Evolutionary conservation across 306 rosid genomes (phyloP).

Genomic region (Vachellia collinsii): DNA sequence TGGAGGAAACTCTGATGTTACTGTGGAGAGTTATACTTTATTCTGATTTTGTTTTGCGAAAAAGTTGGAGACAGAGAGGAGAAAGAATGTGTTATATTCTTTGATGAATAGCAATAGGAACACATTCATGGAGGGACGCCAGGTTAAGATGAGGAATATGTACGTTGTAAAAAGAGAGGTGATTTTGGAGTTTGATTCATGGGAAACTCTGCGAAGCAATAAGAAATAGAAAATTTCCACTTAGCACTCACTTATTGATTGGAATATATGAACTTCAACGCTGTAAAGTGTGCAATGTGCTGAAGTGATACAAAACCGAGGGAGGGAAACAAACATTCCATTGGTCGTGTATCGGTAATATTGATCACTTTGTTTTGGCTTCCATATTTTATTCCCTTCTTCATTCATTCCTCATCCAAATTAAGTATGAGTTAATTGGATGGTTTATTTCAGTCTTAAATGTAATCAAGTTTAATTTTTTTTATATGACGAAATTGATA

Average conservation of each 20-base stretch:
- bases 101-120: neutral
- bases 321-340: conserved; percentile 10
- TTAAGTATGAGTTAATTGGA: too few species aligned
- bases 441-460: too few species aligned
- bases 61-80: neutral
- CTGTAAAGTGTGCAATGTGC: neutral
- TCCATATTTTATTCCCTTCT: neutral
- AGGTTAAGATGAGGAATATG: conserved; percentile 27
- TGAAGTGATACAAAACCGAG: neutral
- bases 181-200: neutral
- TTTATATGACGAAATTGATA: too few species aligned
- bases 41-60: neutral
- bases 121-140: neutral
- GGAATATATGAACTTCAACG: neutral
- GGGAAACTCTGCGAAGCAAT: neutral
- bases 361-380: neutral
- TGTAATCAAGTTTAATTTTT: too few species aligned
- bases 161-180: conserved; percentile 16
- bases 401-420: neutral
- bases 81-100: conserved; percentile 9
- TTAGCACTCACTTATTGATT: neutral
- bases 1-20: neutral
- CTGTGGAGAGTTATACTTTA: neutral
- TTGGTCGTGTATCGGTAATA: neutral
- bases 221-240: neutral